Evolutionary conservation across 805 yeast species (phyloP).

Genomic region (Metschnikowia gelsemii): DNA sequence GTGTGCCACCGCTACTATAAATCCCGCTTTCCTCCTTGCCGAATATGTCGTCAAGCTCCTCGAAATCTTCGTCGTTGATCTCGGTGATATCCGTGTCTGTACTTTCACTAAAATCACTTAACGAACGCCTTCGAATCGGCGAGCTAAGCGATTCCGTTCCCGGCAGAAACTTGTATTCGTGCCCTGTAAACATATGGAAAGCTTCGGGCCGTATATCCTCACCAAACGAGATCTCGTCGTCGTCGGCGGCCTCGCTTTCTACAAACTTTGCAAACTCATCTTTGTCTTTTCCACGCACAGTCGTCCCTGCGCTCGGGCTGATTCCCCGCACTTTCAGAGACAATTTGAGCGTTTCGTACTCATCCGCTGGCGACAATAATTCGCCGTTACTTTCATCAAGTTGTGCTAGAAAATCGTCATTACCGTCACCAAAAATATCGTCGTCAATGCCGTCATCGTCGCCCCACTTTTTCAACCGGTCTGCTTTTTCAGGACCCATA

Average conservation of each 20-base stretch:
- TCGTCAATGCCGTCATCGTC: constrained; percentile 13
- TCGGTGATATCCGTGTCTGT: constrained; percentile 41
- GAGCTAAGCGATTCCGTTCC: constrained; percentile 17
- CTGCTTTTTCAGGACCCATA: constrained; percentile 7
- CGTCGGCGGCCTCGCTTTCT: constrained; percentile 12
- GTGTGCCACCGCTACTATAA: constrained; percentile 25
- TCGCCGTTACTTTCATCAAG: constrained; percentile 9
- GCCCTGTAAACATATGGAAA: neutral
- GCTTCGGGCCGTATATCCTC: constrained; percentile 9
- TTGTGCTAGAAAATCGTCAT: constrained; percentile 10
- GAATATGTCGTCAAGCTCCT: constrained; percentile 38
- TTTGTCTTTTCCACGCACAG: no score
- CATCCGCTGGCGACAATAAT: constrained; percentile 8
- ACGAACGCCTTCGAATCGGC: constrained; percentile 24
- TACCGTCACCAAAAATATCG: constrained; percentile 1
- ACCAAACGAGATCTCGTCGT: constrained; percentile 14
- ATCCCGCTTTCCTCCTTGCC: constrained; percentile 39
- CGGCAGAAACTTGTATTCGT: constrained; percentile 13
- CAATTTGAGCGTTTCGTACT: constrained; percentile 8
- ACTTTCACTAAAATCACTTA: constrained; percentile 42
- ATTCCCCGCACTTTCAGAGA: constrained; percentile 1
- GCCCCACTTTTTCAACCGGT: constrained; percentile 16
- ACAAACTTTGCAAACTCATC: constrained; percentile 8
- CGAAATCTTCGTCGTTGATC: constrained; percentile 39
- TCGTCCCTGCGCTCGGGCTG: constrained; percentile 7